Base-by-base conservation (phyloP, 2,329 filamentous ascomycete genomes). In the Trichoderma lentiforme region DNA sequence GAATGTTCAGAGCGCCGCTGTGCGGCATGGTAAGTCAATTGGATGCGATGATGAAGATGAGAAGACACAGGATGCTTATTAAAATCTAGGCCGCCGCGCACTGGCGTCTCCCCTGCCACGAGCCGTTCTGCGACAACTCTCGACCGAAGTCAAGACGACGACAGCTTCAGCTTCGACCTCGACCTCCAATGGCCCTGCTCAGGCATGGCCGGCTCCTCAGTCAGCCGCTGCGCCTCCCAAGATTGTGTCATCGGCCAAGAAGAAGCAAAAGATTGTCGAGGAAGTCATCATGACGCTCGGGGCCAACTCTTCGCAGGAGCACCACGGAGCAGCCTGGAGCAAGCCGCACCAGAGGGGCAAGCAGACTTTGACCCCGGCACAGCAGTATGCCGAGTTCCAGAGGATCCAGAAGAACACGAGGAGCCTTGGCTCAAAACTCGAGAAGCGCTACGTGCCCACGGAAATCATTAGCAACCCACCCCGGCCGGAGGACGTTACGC, bases 401-500 rank as follows among this genome's bases (percentile, higher is more conserved):
- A 76, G 80, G 36, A 81, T 83, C 47, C 81, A 85, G 76, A 78
- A 78, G 58, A 78, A 83, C 71, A 87, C 88, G 6, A 78, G 80
- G 14, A 79, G 75, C n/a, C 75, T 90, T 2, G 89, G 89, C 8
- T 84, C 87, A 8, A 36, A 76, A 1, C 80, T 89, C 9, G 79
- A 84, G 71, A 83, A 84, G 56, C 85, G 87, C 72, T 95, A 95
- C 82, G 81, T 87, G 73, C 92, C 92, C 4, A 85, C 88, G 75
- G 84, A 89, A 70, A 84, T 97, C 70, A 84, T 95, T 74, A 85
- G 83, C 72, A 87, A 94, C 79, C 95, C 96, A 4, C 94, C 94
- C 1, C 83, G 83, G 51, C 91, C 94, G 28, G 86, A 91, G 80
- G 92, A 98, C 78, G 88, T 98, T 73, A 95, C 94, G 62, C 90